These are phyloP conservation scores for Populus euphratica DNA, from an alignment of 345 rosid species.

Conservation along the genomic window DNA sequence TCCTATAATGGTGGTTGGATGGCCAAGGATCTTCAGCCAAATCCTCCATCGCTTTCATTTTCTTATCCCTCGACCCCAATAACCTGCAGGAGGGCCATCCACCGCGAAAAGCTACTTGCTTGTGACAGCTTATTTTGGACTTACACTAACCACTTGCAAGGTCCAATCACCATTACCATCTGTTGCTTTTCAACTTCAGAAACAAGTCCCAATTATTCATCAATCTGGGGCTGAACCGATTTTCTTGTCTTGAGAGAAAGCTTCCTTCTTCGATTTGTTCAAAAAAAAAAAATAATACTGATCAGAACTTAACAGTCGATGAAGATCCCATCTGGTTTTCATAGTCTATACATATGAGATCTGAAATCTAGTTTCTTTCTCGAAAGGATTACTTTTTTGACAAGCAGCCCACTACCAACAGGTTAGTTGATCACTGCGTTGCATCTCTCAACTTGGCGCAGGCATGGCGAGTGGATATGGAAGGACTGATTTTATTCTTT, in stretches of 20 bases:
- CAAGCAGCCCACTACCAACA: neutral
- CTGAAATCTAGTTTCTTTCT: no score
- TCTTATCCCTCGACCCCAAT: neutral
- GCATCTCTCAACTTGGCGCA: neutral
- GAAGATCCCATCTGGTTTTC: no score
- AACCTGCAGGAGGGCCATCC: neutral
- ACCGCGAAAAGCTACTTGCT: constrained; percentile 11
- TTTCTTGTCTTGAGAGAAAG: no score
- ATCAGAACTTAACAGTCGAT: no score
- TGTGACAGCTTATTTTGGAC: constrained; percentile 16
- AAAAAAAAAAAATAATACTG: no score
- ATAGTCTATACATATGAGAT: no score
- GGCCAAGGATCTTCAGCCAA: constrained; percentile 9
- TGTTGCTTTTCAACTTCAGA: no score
- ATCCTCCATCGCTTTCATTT: neutral
- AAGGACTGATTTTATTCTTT: neutral
- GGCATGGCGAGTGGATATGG: neutral
- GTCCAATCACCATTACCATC: neutral
- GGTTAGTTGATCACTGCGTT: neutral
- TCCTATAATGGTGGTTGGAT: constrained; percentile 12
- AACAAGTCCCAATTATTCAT: no score
- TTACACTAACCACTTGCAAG: neutral
- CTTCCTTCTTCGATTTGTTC: no score
- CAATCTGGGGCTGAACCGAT: no score
- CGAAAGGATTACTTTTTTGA: no score